Evolutionary conservation across 441 rosid genomes (phyloP).

Genomic region (Gossypium laxum): DNA sequence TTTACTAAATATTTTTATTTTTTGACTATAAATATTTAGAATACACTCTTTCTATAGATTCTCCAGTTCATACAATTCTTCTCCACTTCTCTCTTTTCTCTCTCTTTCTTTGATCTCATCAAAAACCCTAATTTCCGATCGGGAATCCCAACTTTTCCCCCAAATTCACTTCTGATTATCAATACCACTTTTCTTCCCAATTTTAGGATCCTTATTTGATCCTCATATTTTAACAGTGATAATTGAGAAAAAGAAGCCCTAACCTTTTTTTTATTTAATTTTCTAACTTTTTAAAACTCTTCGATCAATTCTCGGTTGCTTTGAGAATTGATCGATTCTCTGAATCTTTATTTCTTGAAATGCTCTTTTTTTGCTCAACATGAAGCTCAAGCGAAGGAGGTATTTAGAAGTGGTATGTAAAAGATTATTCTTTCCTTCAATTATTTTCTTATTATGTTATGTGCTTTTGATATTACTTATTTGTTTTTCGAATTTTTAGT

Average conservation of each 20-base stretch:
- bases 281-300: neutral
- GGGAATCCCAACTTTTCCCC: neutral
- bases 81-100: slow-evolving; percentile 26
- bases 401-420: slow-evolving; percentile 70
- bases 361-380: slow-evolving; percentile 43
- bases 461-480: neutral
- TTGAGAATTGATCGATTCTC: slow-evolving; percentile 41
- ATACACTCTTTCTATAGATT: slow-evolving; percentile 18
- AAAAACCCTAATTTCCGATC: slow-evolving; percentile 38
- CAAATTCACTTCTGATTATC: neutral
- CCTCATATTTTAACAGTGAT: neutral
- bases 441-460: neutral
- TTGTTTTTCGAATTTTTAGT: neutral
- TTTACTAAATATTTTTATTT: neutral
- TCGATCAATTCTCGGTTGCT: slow-evolving; percentile 39
- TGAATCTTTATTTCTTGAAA: slow-evolving; percentile 27
- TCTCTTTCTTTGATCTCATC: slow-evolving; percentile 31
- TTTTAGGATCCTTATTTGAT: slow-evolving; percentile 6
- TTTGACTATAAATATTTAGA: slow-evolving; percentile 15
- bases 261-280: neutral
- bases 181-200: neutral
- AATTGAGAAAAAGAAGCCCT: slow-evolving; percentile 27
- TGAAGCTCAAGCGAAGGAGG: slow-evolving; percentile 79
- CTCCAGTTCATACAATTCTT: slow-evolving; percentile 22
- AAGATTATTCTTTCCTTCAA: neutral